Evolutionary conservation across 2,329 filamentous ascomycete species (phyloP).

Genomic region (Ophiocordyceps sinensis): DNA sequence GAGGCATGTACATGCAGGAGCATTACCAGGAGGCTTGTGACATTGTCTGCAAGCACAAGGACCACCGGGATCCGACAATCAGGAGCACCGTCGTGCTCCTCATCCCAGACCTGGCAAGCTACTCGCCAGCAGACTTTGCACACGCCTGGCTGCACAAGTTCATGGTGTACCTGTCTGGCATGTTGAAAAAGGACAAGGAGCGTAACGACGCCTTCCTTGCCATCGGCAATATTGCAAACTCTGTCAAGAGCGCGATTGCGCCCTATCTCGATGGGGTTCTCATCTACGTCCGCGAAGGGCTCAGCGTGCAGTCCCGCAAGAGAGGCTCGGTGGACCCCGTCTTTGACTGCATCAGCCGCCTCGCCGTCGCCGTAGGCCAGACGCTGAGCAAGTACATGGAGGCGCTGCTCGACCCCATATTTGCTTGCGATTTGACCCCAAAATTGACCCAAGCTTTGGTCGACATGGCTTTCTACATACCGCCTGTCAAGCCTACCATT

Average conservation of each 20-base stretch:
- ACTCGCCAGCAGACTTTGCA: conserved; percentile 82
- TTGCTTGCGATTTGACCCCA: conserved; percentile 86
- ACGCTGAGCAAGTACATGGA: conserved; percentile 98
- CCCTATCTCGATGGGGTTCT: conserved; percentile 92
- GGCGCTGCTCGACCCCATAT: conserved; percentile 85
- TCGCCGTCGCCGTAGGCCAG: conserved; percentile 89
- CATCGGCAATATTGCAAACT: conserved; percentile 91
- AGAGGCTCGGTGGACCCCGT: conserved; percentile 60
- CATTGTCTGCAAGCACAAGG: conserved; percentile 81
- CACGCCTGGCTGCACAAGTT: conserved; percentile 82
- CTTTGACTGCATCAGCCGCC: conserved; percentile 94
- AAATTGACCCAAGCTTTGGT: conserved; percentile 91
- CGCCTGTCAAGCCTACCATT: conserved; percentile 81
- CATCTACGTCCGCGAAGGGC: conserved; percentile 81
- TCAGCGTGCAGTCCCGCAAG: conserved; percentile 63
- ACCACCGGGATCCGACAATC: conserved; percentile 79
- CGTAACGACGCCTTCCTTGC: conserved; percentile 88
- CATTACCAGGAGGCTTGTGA: conserved; percentile 88
- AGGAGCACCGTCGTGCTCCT: conserved; percentile 79
- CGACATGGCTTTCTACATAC: conserved; percentile 98
- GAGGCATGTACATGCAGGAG: conserved; percentile 98
- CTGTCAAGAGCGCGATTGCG: conserved; percentile 86
- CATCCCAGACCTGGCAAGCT: conserved; percentile 84
- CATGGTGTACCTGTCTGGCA: conserved; percentile 89
- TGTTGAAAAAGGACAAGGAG: conserved; percentile 91